Evolutionary conservation across 2,329 filamentous ascomycete species (phyloP), one percentile per base, ranked within the genome.

Genomic region (Geosmithia putterillii): DNA sequence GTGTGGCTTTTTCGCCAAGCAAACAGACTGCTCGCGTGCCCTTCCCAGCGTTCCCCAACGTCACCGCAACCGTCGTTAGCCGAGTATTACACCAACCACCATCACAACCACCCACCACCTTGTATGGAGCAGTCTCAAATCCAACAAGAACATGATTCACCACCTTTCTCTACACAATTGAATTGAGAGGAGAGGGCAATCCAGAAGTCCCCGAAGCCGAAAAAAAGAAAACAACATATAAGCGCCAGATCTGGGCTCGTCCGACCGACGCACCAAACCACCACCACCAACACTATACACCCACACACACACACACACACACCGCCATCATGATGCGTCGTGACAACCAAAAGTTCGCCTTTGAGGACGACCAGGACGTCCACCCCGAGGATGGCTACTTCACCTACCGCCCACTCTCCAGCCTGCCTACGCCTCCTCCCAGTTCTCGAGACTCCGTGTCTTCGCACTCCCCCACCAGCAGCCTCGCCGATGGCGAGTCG

Each of bases 371-470:
- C 52, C 67, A 72, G 44, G 65, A 70, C 45, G 66, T 68, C 12
- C 14, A 36, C 20, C 17, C 25, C 51, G 67, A 71, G 44, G 66
- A 70, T 46, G 67, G 68, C 48, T 76, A 74, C 59, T 78, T 79
- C 53, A 79, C 77, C 49, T 83, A 83, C 59, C 72, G 76, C 40
- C 79, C 79, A 9, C 66, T 83, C 42, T 83, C 79, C 23, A 81
- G 79, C 57, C 69, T 83, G 19, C 79, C 79, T 19, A 83, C 79
- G 42, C 79, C 79, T 48, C 79, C 79, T 38, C 71, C 70, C 10
- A 79, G 74, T 38, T 70, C 69, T 43, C 58, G 52, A 42, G 59
- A 55, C 48, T 66, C 66, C 10, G 67, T 65, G 28, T 63, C 63
- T 22, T 54, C 57, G 36, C 65, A 67, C 52, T 70, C 67, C 41